phyloP scores from a whole-genome alignment of 2,329 filamentous ascomycete species.

The Botrytis medusae region DNA sequence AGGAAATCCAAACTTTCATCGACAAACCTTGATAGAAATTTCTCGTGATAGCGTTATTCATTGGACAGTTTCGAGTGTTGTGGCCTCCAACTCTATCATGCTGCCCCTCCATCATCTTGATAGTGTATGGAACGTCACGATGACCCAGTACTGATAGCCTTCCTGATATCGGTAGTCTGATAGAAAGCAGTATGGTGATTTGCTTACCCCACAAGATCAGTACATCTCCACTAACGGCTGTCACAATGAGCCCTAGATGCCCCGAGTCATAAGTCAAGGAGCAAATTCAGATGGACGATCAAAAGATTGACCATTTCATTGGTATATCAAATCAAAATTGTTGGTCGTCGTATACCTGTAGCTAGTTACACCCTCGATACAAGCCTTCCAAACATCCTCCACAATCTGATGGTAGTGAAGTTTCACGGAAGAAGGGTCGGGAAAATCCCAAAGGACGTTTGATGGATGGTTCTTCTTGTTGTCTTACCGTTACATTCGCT shows the following conservation, averaged over 20 bases:
- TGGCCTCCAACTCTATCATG: not conserved
- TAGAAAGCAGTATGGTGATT: not conserved
- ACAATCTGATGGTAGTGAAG: not conserved
- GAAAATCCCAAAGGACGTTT: not conserved
- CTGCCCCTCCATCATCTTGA: slow-evolving; percentile 13
- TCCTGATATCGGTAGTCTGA: not conserved
- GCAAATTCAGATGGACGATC: not conserved
- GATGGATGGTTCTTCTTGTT: not conserved
- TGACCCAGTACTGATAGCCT: slow-evolving; percentile 4
- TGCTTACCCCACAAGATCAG: slow-evolving; percentile 10
- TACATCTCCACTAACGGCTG: not conserved
- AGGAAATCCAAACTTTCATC: slow-evolving; percentile 6
- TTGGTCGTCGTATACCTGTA: not conserved
- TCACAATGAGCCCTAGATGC: not conserved
- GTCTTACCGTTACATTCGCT: slow-evolving; percentile 11
- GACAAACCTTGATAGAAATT: slow-evolving; percentile 2
- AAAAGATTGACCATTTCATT: not conserved
- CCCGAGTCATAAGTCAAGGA: not conserved
- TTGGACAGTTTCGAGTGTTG: slow-evolving; percentile 10
- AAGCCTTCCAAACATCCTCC: not conserved
- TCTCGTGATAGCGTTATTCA: slow-evolving; percentile 3
- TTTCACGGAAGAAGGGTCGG: not conserved
- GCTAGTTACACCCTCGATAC: not conserved
- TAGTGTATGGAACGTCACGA: slow-evolving; percentile 22
- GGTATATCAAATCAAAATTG: not conserved